Conservation (phyloP, 495 filamentous ascomycete species). For the Aspergillus ellipticus region DNA sequence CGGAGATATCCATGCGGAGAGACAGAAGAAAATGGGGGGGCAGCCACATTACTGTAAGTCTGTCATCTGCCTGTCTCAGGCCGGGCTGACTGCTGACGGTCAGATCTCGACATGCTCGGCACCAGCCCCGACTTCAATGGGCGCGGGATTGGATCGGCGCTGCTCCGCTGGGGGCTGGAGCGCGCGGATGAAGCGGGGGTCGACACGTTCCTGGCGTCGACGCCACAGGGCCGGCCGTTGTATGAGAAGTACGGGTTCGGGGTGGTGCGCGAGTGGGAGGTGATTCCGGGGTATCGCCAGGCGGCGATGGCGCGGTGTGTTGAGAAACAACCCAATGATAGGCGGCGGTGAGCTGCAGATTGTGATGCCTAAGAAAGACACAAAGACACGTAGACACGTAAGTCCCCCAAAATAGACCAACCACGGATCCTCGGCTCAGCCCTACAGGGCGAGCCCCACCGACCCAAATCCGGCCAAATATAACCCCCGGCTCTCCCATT, state of each 20-base stretch:
- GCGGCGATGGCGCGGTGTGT: slow-evolving; percentile 11
- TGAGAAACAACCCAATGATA: too few species aligned
- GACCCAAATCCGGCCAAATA: background rate
- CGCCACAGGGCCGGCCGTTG: slow-evolving; percentile 5
- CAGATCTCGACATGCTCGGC: slow-evolving; percentile 15
- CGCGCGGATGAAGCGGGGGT: slow-evolving; percentile 8
- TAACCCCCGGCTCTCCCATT: background rate
- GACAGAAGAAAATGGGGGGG: slow-evolving; percentile 1
- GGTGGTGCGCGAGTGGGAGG: slow-evolving; percentile 5
- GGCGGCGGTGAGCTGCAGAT: background rate
- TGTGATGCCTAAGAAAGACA: background rate
- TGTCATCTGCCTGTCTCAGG: too few species aligned
- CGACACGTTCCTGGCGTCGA: slow-evolving; percentile 5
- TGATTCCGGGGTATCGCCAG: slow-evolving; percentile 7
- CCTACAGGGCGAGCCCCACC: slow-evolving; percentile 17
- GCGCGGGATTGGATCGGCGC: background rate
- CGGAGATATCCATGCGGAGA: background rate
- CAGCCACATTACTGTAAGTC: slow-evolving; percentile 10
- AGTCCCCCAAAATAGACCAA: background rate
- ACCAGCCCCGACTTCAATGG: slow-evolving; percentile 8
- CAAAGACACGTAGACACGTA: background rate
- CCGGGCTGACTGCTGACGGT: background rate
- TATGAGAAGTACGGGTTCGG: slow-evolving; percentile 11
- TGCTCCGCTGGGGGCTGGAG: slow-evolving; percentile 9
- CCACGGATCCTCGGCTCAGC: slow-evolving; percentile 16